Conservation (phyloP, 2,329 filamentous ascomycete genomes). For the Aspergillus hortae region DNA sequence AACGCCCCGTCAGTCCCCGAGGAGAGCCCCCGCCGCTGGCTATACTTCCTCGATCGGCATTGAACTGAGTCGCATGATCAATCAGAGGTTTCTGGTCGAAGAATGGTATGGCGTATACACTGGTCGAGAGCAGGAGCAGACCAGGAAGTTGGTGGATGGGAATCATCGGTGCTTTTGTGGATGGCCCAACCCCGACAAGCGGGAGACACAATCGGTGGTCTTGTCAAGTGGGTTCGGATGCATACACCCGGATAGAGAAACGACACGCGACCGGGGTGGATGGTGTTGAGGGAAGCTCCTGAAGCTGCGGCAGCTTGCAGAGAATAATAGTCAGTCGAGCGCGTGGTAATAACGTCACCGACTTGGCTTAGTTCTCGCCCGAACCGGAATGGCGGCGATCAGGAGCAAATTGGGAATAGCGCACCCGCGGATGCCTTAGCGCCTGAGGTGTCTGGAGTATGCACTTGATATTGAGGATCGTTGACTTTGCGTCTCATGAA, state of each 20-base stretch:
- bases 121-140: conserved; percentile 11
- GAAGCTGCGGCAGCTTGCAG: background rate
- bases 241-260: background rate
- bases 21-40: conserved; percentile 3
- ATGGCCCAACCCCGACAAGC: conserved; percentile 7
- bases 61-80: background rate
- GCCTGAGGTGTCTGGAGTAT: background rate
- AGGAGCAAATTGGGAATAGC: background rate
- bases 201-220: background rate
- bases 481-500: background rate
- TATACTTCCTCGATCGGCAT: conserved; percentile 4
- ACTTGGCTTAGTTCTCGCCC: background rate
- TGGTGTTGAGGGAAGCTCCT: background rate
- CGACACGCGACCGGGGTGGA: background rate
- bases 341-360: background rate
- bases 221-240: background rate
- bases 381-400: background rate
- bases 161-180: conserved; percentile 16
- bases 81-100: conserved; percentile 17
- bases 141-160: conserved; percentile 9
- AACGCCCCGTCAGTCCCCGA: conserved; percentile 27
- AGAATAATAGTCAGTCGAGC: background rate
- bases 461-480: background rate
- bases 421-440: background rate
- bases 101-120: conserved; percentile 15